Conservation (phyloP, 2,329 filamentous ascomycete genomes). For the Coleophoma cylindrospora region DNA sequence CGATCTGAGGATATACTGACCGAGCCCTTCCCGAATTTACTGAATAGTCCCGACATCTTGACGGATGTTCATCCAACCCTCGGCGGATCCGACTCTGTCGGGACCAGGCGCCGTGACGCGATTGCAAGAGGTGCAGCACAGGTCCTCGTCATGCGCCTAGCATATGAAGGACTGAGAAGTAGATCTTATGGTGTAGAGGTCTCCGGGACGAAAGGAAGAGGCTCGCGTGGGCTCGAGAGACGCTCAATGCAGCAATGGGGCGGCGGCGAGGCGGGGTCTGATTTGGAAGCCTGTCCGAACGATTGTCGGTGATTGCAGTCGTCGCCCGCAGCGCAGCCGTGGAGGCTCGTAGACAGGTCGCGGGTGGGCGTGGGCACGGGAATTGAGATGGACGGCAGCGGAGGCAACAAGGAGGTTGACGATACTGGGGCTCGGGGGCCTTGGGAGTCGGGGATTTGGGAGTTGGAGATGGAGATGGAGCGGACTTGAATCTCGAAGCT, state of each 20-base stretch:
- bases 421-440: not conserved
- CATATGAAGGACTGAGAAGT: not conserved
- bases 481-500: too few relatives aligned
- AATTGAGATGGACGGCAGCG: not conserved
- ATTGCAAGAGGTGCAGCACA: slow-evolving; percentile 6
- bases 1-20: slow-evolving; percentile 37
- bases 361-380: not conserved
- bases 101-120: slow-evolving; percentile 12
- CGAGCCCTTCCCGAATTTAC: slow-evolving; percentile 47
- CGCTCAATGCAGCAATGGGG: not conserved
- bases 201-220: not conserved
- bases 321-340: not conserved
- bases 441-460: too few relatives aligned
- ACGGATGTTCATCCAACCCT: slow-evolving; percentile 1
- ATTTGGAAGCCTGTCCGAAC: not conserved
- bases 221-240: not conserved
- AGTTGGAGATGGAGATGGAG: too few relatives aligned
- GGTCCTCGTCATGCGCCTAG: slow-evolving; percentile 13
- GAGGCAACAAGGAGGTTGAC: not conserved
- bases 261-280: not conserved
- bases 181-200: not conserved
- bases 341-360: not conserved
- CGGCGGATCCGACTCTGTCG: slow-evolving; percentile 4
- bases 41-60: slow-evolving; percentile 52
- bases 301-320: not conserved